Conservation (phyloP, 139 green algal genomes). For the Coelastrella sp. region DNA sequence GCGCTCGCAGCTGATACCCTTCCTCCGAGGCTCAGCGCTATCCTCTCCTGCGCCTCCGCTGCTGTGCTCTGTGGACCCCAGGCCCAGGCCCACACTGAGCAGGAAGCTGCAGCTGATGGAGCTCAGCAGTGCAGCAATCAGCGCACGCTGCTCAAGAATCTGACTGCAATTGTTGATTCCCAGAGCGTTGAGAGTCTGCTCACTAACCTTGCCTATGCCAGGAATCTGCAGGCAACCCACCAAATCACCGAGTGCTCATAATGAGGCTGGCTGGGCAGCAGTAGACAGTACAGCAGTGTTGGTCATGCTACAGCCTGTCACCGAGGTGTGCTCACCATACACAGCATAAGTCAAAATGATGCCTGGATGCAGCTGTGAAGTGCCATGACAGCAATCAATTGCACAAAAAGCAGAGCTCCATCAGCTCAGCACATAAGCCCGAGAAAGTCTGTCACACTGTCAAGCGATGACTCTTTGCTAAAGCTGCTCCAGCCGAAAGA, state of each 20-base stretch:
- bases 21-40: constrained; percentile 62
- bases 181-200: constrained; percentile 75
- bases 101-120: constrained; percentile 72
- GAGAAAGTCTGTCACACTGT: too few relatives aligned
- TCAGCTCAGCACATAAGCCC: too few relatives aligned
- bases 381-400: too few relatives aligned
- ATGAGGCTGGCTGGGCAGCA: too few relatives aligned
- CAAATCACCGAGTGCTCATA: too few relatives aligned
- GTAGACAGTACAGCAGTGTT: background rate
- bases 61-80: constrained; percentile 56
- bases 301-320: background rate
- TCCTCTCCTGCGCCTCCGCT: constrained; percentile 16
- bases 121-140: constrained; percentile 80
- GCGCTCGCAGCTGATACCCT: constrained; percentile 87
- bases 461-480: too few relatives aligned
- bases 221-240: constrained; percentile 58
- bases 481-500: too few relatives aligned
- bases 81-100: constrained; percentile 69
- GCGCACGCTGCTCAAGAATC: constrained; percentile 69
- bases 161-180: constrained; percentile 71
- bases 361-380: too few relatives aligned
- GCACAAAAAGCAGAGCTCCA: too few relatives aligned
- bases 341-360: background rate
- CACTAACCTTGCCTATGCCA: constrained; percentile 86
- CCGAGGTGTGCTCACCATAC: background rate